phyloP scores from a whole-genome alignment of 768 basidiomycete genomes.

The Tephrocybe sp. region DNA sequence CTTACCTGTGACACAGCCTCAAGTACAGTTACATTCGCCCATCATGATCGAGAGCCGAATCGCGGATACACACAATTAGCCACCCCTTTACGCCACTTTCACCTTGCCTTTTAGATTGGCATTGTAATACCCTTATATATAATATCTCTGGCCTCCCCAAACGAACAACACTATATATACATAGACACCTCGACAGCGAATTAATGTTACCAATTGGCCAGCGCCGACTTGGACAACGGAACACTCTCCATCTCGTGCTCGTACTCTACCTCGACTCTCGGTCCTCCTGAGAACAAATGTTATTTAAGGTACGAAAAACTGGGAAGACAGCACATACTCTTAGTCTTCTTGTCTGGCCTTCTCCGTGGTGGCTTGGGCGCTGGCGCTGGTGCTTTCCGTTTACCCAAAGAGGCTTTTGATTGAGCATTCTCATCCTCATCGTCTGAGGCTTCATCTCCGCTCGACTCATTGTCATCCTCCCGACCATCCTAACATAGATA shows the following conservation, averaged over 20 bases:
- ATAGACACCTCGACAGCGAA: background rate
- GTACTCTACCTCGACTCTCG: slow-evolving; percentile 94
- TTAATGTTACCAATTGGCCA: slow-evolving; percentile 51
- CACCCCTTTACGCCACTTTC: background rate
- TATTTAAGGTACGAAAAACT: background rate
- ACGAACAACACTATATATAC: background rate
- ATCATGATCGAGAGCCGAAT: no score
- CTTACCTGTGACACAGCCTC: no score
- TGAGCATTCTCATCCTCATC: slow-evolving; percentile 34
- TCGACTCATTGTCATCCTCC: slow-evolving; percentile 20
- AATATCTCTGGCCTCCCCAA: background rate
- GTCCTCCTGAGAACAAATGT: slow-evolving; percentile 48
- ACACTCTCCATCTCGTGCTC: slow-evolving; percentile 85
- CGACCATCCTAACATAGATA: no score
- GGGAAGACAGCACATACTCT: slow-evolving; percentile 43
- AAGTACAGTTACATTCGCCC: background rate
- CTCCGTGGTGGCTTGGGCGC: slow-evolving; percentile 46
- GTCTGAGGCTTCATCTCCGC: slow-evolving; percentile 45
- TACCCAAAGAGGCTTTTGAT: slow-evolving; percentile 54
- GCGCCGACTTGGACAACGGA: slow-evolving; percentile 49
- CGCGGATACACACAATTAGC: background rate
- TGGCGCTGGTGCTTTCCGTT: slow-evolving; percentile 58
- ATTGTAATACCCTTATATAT: slow-evolving; percentile 11
- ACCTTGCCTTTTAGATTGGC: background rate
- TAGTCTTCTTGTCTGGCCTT: slow-evolving; percentile 59